Evolutionary conservation across 441 rosid species (phyloP).

Genomic region (Corymbia citriodora): DNA sequence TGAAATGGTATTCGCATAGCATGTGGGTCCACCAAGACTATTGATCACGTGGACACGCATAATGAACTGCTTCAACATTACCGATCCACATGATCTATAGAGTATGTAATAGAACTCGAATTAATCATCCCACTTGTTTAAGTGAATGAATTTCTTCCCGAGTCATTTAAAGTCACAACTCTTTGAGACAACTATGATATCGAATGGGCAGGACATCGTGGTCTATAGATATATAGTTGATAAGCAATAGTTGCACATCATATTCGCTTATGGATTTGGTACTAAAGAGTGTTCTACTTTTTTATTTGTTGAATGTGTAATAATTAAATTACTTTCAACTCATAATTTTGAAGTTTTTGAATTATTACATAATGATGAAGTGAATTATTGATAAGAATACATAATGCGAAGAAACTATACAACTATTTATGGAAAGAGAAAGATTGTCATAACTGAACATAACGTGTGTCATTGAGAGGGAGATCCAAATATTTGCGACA

Average conservation of each 20-base stretch:
- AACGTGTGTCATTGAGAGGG: rapidly evolving
- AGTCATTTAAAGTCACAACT: neutral
- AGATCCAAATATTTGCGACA: neutral
- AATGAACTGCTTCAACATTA: neutral
- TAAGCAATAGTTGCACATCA: neutral
- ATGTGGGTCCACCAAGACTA: no score
- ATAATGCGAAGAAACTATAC: neutral
- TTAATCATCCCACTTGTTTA: neutral
- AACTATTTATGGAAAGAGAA: neutral
- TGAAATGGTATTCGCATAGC: no score
- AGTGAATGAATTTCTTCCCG: neutral
- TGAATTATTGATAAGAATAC: neutral
- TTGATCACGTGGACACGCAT: no score
- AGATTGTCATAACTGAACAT: neutral
- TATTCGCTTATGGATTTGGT: neutral
- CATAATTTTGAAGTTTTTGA: neutral
- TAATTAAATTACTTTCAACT: neutral
- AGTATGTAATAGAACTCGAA: neutral
- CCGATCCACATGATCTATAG: neutral
- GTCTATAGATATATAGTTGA: neutral
- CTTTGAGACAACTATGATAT: rapidly evolving
- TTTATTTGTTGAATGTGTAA: neutral
- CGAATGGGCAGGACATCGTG: rapidly evolving
- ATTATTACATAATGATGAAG: neutral
- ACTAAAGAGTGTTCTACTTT: neutral